Evolutionary conservation across 805 yeast genomes (phyloP), one percentile per base, ranked within the genome.

Genomic region (Suhomyces pyralidae): DNA sequence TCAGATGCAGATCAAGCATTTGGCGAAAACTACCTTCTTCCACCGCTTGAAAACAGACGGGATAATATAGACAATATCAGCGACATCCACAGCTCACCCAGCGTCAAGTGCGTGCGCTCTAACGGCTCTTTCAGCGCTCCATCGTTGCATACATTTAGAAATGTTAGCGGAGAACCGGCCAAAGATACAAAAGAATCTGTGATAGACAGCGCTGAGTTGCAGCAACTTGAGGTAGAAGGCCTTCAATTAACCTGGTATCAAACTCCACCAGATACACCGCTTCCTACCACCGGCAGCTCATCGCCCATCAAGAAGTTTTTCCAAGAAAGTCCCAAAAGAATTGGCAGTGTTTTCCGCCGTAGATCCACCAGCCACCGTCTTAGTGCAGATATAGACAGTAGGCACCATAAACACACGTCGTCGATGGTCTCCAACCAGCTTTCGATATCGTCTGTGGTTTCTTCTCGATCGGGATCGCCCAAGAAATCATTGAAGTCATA

Each of bases 91-190:
- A 42, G 51, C 32, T 42, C 55, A 28, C 28, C 48, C 22, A 42
- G 49, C 25, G 17, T 30, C 46, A 26, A 32, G 24, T 22, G 34
- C 15, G 50, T 14, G 9, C 14, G 15, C 12, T 46, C 49, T 67
- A 61, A 57, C 52, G 48, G 71, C 19, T 67, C 75, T 2, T 58
- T 58, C 45, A 68, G 76, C 58, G 79, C 78, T 3, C 79, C 79
- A 8, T 72, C 78, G 3, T 62, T 73, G 44, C 74, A 73, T 52
- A 73, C 78, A 3, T 73, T 63, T 55, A 62, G 77, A 42, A 61
- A 69, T 40, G 46, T 55, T 15, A 54, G 51, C 34, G 30, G 32
- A 30, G 28, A 45, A 8, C 22, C 20, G 36, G 24, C 14, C 42
- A 38, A 19, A 15, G 47, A 45, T 6, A 15, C 19, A 43, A 14